These are phyloP conservation scores for Cryptomeria japonica DNA, from an alignment of 75 land plant species.

Conservation along the genomic window DNA sequence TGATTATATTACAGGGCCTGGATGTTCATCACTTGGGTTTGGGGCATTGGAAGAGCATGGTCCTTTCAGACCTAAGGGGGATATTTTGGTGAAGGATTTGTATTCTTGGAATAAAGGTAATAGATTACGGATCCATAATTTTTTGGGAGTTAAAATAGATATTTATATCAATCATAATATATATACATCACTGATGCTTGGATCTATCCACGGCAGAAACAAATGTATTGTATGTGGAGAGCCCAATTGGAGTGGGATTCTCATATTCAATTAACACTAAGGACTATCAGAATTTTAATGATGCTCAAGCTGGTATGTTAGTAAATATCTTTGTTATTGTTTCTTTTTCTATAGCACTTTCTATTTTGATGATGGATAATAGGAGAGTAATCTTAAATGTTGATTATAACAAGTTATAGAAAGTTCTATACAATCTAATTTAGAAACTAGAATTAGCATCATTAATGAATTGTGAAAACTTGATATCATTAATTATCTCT, in stretches of 20 bases:
- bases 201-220: not conserved
- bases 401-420: no score
- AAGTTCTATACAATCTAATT: no score
- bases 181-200: no score
- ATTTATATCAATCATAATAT: no score
- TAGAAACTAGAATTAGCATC: no score
- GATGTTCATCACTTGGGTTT: constrained; percentile 42
- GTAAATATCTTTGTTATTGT: no score
- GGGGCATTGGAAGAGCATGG: constrained; percentile 34
- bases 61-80: constrained; percentile 27
- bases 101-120: constrained; percentile 33
- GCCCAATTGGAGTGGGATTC: not conserved
- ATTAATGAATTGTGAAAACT: no score
- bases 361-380: no score
- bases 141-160: no score
- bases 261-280: not conserved
- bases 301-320: not conserved
- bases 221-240: not conserved
- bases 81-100: constrained; percentile 1
- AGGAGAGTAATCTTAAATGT: no score
- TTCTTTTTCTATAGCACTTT: no score
- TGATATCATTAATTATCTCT: no score
- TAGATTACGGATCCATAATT: not conserved
- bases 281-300: not conserved
- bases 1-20: constrained; percentile 31